Evolutionary conservation across 2,329 filamentous ascomycete species (phyloP).

Genomic region (Penicillium sumatraense): DNA sequence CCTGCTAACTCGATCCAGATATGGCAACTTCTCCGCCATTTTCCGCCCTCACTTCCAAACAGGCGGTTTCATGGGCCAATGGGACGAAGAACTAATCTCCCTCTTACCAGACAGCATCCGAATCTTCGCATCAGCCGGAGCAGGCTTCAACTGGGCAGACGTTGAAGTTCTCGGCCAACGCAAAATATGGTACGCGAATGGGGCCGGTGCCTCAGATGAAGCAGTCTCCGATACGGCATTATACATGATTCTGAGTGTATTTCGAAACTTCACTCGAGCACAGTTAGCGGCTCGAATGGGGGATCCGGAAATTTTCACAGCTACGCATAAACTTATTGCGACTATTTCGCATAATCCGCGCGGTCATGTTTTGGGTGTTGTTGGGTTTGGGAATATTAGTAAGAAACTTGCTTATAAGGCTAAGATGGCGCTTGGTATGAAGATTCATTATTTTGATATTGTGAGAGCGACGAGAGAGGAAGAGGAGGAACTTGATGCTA

Average conservation of each 20-base stretch:
- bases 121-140: constrained; percentile 68
- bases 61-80: constrained; percentile 68
- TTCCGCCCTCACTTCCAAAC: constrained; percentile 65
- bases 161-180: constrained; percentile 51
- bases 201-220: constrained; percentile 49
- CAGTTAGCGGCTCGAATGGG: constrained; percentile 53
- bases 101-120: constrained; percentile 60
- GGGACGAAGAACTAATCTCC: constrained; percentile 64
- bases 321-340: constrained; percentile 51
- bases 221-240: constrained; percentile 51
- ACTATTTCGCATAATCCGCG: constrained; percentile 56
- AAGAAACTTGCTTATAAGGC: constrained; percentile 55
- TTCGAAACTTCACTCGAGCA: constrained; percentile 57
- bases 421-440: constrained; percentile 55
- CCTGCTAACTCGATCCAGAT: no score
- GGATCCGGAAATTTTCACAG: constrained; percentile 43
- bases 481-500: constrained; percentile 43
- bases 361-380: constrained; percentile 55
- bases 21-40: constrained; percentile 48
- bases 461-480: constrained; percentile 39
- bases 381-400: constrained; percentile 57
- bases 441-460: constrained; percentile 59
- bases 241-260: constrained; percentile 52
- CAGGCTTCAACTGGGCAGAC: constrained; percentile 70
- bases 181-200: constrained; percentile 51